These are phyloP conservation scores for Haematococcus sp. DNA, from an alignment of 139 green algal genomes.

Conservation along the genomic window DNA sequence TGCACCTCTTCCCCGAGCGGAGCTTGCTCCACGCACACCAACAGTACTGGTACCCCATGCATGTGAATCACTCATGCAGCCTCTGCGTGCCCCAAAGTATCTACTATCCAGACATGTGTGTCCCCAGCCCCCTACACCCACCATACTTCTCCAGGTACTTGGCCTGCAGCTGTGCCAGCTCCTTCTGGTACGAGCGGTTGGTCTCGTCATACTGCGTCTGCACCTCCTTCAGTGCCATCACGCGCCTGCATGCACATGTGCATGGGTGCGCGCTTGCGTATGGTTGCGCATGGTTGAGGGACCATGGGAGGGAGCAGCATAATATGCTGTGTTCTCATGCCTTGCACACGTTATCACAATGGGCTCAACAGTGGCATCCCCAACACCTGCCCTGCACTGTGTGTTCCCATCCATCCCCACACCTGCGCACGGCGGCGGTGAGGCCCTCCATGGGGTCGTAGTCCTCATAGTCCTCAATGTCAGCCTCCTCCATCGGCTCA, in stretches of 20 bases:
- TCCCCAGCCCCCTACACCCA: constrained; percentile 18
- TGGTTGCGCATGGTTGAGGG: neutral
- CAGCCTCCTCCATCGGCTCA: neutral
- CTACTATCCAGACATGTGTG: neutral
- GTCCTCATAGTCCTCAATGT: constrained; percentile 15
- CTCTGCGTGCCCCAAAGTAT: neutral
- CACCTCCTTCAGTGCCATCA: constrained; percentile 49
- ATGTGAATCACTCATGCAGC: too few relatives aligned
- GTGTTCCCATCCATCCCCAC: too few relatives aligned
- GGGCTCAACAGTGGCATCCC: too few relatives aligned
- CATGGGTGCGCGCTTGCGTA: neutral
- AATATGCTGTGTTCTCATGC: too few relatives aligned
- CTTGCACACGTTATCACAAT: too few relatives aligned
- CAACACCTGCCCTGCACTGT: too few relatives aligned
- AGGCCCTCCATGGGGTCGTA: constrained; percentile 23
- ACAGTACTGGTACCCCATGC: too few relatives aligned
- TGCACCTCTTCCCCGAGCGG: too few relatives aligned
- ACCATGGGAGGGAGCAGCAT: too few relatives aligned
- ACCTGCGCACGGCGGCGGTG: constrained; percentile 6
- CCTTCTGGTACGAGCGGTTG: constrained; percentile 33
- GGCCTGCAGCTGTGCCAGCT: constrained; percentile 50
- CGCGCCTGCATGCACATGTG: constrained; percentile 17
- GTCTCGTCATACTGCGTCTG: constrained; percentile 36
- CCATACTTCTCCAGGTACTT: constrained; percentile 45
- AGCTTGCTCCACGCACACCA: too few relatives aligned